These are phyloP conservation scores for Salvia hispanica DNA, from an alignment of 257 asterid species.

Conservation along the genomic window DNA sequence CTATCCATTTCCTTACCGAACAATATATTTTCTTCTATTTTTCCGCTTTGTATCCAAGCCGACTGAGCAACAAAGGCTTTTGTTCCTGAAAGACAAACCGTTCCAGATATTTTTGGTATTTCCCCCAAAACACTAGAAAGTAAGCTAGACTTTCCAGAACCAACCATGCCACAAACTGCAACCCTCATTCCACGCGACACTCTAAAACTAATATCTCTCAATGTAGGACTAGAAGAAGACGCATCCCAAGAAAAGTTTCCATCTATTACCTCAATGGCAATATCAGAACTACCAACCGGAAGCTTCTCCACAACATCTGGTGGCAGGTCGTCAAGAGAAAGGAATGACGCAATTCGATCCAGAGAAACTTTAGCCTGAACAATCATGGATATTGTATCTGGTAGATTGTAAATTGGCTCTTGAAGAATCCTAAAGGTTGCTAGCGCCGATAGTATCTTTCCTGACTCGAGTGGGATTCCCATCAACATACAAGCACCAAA, in stretches of 20 bases:
- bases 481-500: conserved; percentile 75
- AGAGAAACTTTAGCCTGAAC: conserved; percentile 94
- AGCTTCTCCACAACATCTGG: conserved; percentile 60
- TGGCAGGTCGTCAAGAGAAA: conserved; percentile 75
- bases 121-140: conserved; percentile 80
- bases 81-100: conserved; percentile 50
- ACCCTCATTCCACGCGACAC: conserved; percentile 74
- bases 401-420: conserved; percentile 75
- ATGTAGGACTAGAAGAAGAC: neutral
- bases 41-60: conserved; percentile 93
- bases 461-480: conserved; percentile 84
- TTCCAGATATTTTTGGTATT: conserved; percentile 75
- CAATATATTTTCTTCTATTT: conserved; percentile 73
- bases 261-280: conserved; percentile 59
- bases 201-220: conserved; percentile 26
- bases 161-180: conserved; percentile 90
- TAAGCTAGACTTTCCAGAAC: conserved; percentile 91
- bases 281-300: conserved; percentile 48
- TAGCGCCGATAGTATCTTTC: conserved; percentile 83
- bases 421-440: conserved; percentile 93
- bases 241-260: conserved; percentile 55
- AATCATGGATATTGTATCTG: conserved; percentile 79
- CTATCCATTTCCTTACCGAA: conserved; percentile 78
- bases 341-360: conserved; percentile 79
- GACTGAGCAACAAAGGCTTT: conserved; percentile 89